Base-by-base conservation (phyloP, 78 protist species). In the Dictyostelium brefeldianum region DNA sequence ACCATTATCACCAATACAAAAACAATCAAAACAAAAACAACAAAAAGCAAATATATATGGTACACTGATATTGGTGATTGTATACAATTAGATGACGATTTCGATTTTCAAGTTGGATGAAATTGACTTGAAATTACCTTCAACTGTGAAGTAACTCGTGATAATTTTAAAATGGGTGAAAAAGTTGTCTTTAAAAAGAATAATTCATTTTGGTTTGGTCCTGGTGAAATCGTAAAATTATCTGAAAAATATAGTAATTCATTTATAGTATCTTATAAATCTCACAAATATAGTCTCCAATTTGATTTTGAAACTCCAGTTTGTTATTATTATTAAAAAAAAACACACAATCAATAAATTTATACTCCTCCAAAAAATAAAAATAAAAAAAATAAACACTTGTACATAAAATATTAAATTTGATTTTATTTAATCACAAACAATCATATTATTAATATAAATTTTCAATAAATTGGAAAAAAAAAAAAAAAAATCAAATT, bases 161-260 rank as follows among this genome's bases (percentile, higher is more conserved):
- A 62, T 0, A 62, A 62, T 22, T 62, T 62, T 0, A 36, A 22
- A 8, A 11, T n/a, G 0, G 70, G 70, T 5, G 27, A 36, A 62
- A 62, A 62, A 5, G 70, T 62, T 62, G 10, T 62, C n/a, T 62
- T 62, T 62, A 62, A 62, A 62, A 62, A 62, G 27, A 36, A 62
- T 62, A 25, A 62, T 25, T 62, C 70, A 25, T 62, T 25, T 62
- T 62, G 70, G 70, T 62, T 25, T 62, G 70, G 70, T n/a, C 70
- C 70, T 2, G 70, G 43, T 20, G 10, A 4, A 11, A 62, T 62
- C 4, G 18, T 62, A 36, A 36, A 36, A 36, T 36, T 36, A 2
- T 36, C 43, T 62, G 70, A 29, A 25, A 62, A 25, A 25, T 29
- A 18, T 11, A 62, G 14, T 11, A 62, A 25, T 29, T 25, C n/a